Percentiles rank a stretch among this genome's conserved stretches.
Evolutionary conservation across 305 asterid genomes (phyloP).

Genomic region (Fraxinus latifolia): DNA sequence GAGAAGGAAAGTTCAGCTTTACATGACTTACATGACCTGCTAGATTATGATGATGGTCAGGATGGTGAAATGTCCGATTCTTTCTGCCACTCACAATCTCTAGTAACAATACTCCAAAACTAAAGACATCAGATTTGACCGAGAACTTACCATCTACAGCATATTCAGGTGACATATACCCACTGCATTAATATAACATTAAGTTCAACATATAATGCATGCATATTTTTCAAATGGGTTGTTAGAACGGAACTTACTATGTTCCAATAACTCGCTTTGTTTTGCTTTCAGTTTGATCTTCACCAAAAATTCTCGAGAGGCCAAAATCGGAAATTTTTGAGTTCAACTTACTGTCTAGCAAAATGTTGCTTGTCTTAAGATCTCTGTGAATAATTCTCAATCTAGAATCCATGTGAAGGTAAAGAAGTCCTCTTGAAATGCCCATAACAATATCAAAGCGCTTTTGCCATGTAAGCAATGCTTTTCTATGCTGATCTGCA

Average conservation of each 20-base stretch:
- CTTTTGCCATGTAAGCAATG: background rate
- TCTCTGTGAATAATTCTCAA: background rate
- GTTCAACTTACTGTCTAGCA: conserved; percentile 18
- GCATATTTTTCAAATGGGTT: background rate
- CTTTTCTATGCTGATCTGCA: background rate
- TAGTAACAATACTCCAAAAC: conserved; percentile 33
- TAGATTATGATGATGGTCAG: conserved; percentile 29
- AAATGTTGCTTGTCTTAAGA: background rate
- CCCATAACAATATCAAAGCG: background rate
- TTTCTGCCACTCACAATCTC: conserved; percentile 30
- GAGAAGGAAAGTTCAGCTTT: background rate
- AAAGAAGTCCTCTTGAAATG: background rate
- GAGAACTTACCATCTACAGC: conserved; percentile 29
- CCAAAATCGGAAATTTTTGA: conserved; percentile 25
- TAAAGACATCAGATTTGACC: conserved; percentile 35
- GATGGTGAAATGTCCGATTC: conserved; percentile 24
- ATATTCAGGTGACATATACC: conserved; percentile 40
- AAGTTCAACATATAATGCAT: conserved; percentile 8
- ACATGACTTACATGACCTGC: conserved; percentile 34
- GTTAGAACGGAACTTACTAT: conserved; percentile 1
- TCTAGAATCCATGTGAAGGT: background rate
- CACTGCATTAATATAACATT: conserved; percentile 20
- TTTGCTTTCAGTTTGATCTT: conserved; percentile 11
- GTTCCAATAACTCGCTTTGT: conserved; percentile 15
- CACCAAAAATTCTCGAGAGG: conserved; percentile 11